Conservation (phyloP, 2,329 filamentous ascomycete genomes). For the Aphanoascus verrucosus region DNA sequence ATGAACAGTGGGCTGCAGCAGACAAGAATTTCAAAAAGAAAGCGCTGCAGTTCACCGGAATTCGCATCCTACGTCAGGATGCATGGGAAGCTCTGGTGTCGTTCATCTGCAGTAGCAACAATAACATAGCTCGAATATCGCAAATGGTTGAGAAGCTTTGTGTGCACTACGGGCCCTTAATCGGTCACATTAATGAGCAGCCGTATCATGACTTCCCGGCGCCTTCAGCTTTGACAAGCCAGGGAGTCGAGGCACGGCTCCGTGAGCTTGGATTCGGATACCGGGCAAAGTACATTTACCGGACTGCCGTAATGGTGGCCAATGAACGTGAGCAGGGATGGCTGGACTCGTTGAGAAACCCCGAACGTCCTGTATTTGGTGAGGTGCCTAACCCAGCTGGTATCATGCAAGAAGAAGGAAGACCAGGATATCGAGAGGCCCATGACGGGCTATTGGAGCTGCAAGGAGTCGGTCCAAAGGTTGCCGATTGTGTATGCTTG, state of each 20-base stretch:
- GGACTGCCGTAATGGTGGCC: constrained; percentile 68
- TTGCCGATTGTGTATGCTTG: constrained; percentile 89
- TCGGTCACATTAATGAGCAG: constrained; percentile 59
- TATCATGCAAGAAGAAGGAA: constrained; percentile 41
- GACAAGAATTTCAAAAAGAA: constrained; percentile 84
- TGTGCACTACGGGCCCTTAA: constrained; percentile 65
- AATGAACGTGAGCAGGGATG: constrained; percentile 58
- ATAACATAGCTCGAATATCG: constrained; percentile 89
- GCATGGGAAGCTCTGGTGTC: constrained; percentile 88
- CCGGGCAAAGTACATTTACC: constrained; percentile 79
- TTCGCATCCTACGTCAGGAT: constrained; percentile 87
- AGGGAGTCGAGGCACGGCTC: constrained; percentile 68
- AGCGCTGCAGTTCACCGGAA: constrained; percentile 76
- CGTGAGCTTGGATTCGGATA: constrained; percentile 87
- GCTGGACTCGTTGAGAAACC: constrained; percentile 69
- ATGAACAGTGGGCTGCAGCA: constrained; percentile 72
- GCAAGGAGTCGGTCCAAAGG: constrained; percentile 88
- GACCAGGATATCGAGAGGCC: constrained; percentile 63
- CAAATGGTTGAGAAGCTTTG: constrained; percentile 96
- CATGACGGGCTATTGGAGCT: constrained; percentile 69
- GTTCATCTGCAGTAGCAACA: constrained; percentile 98
- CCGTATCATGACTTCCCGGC: constrained; percentile 79
- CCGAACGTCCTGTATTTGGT: constrained; percentile 54
- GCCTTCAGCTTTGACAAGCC: constrained; percentile 59
- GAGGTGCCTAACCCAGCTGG: constrained; percentile 34